These are phyloP conservation scores for Mycosarcoma maydis DNA, from an alignment of 1,284 basidiomycete genomes.

Conservation along the genomic window DNA sequence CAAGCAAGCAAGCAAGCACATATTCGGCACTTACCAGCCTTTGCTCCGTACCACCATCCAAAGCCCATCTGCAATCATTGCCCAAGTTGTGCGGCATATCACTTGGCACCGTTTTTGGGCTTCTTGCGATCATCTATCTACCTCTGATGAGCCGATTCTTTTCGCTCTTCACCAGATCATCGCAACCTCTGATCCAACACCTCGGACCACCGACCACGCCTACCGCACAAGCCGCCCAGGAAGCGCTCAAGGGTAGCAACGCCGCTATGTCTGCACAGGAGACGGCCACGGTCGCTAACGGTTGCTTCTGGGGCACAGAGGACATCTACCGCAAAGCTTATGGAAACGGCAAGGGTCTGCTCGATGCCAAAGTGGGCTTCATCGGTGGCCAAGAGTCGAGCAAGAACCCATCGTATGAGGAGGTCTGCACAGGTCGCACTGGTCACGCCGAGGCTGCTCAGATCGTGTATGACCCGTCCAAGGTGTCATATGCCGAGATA, in stretches of 20 bases:
- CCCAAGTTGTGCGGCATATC: conserved; percentile 35
- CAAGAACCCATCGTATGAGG: conserved; percentile 72
- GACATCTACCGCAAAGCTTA: conserved; percentile 63
- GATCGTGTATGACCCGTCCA: conserved; percentile 82
- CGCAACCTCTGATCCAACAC: conserved; percentile 48
- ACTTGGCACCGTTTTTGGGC: conserved; percentile 10
- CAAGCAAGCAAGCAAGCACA: too few species aligned
- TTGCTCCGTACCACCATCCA: neutral
- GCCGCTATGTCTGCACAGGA: conserved; percentile 37
- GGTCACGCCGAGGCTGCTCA: conserved; percentile 89
- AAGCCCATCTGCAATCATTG: neutral
- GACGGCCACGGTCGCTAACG: conserved; percentile 54
- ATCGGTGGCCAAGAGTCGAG: conserved; percentile 59
- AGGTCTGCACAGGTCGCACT: conserved; percentile 79
- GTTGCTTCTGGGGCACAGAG: conserved; percentile 66
- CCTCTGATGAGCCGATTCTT: conserved; percentile 52
- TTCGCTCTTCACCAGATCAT: conserved; percentile 46
- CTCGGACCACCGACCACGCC: conserved; percentile 45
- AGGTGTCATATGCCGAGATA: conserved; percentile 82
- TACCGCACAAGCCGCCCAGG: conserved; percentile 45
- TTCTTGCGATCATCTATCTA: conserved; percentile 13
- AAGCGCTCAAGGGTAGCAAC: conserved; percentile 22
- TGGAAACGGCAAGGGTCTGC: conserved; percentile 60
- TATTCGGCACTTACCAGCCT: neutral
- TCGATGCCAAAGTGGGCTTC: conserved; percentile 60